Conservation (phyloP, 163 green algal species). For the Trebouxia gelatinosa region DNA sequence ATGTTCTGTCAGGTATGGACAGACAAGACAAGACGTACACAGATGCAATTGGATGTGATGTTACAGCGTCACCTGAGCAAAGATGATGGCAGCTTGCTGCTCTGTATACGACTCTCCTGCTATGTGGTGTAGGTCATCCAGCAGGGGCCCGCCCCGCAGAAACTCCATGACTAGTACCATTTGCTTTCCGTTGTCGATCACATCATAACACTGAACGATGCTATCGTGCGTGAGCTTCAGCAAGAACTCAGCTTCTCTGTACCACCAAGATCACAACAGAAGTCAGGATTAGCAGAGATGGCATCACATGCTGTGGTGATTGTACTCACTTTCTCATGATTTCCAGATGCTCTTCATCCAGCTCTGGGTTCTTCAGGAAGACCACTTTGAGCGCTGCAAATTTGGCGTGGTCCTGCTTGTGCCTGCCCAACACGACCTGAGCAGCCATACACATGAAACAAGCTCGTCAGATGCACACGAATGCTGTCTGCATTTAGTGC, state of each 20-base stretch:
- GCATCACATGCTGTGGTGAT: neutral
- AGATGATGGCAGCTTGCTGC: constrained; percentile 48
- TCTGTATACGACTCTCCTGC: constrained; percentile 50
- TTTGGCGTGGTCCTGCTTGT: constrained; percentile 43
- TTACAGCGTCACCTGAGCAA: constrained; percentile 36
- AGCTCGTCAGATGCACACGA: neutral
- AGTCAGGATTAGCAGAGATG: neutral
- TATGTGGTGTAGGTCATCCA: constrained; percentile 64
- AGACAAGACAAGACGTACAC: too few relatives aligned
- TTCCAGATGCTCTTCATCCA: constrained; percentile 51
- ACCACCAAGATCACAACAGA: neutral
- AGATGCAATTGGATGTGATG: too few relatives aligned
- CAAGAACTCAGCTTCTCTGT: constrained; percentile 61
- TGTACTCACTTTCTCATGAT: constrained; percentile 40
- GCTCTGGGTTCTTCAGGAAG: constrained; percentile 60
- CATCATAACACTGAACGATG: constrained; percentile 61
- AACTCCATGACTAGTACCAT: constrained; percentile 73
- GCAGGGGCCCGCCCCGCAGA: constrained; percentile 63
- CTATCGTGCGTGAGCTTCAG: constrained; percentile 60
- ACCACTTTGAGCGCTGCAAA: constrained; percentile 69
- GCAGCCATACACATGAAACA: too few relatives aligned
- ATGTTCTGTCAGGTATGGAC: too few relatives aligned
- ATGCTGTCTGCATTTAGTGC: neutral
- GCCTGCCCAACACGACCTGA: constrained; percentile 62
- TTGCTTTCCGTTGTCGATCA: constrained; percentile 56